Percentiles rank a stretch among this genome's conserved stretches.
These are phyloP conservation scores for Phellopilus nigrolimitatus DNA, from an alignment of 1,284 basidiomycete species.

Conservation along the genomic window DNA sequence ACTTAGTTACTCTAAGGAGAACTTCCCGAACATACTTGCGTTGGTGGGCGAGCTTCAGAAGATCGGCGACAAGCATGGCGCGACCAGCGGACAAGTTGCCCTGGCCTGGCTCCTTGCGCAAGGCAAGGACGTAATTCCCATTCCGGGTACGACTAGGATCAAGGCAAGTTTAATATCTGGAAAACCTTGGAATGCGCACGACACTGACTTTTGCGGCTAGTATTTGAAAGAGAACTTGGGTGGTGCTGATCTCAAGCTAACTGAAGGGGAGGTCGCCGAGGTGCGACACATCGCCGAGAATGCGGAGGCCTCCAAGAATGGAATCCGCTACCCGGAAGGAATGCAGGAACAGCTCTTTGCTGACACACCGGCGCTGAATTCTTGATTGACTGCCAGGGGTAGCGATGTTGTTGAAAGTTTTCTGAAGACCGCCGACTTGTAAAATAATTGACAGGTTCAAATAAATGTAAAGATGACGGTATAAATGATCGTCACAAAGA, in stretches of 20 bases:
- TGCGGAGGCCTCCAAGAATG: slow-evolving; percentile 17
- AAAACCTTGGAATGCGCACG: slow-evolving; percentile 15
- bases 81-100: slow-evolving; percentile 34
- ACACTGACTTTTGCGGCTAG: too few relatives aligned
- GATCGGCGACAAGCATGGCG: slow-evolving; percentile 31
- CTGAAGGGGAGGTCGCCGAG: slow-evolving; percentile 29
- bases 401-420: too few relatives aligned
- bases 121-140: slow-evolving; percentile 32
- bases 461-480: too few relatives aligned
- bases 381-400: too few relatives aligned
- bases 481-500: too few relatives aligned
- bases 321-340: slow-evolving; percentile 14
- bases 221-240: slow-evolving; percentile 34
- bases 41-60: slow-evolving; percentile 1
- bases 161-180: too few relatives aligned
- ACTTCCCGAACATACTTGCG: background rate
- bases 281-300: slow-evolving; percentile 29
- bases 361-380: too few relatives aligned
- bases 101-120: slow-evolving; percentile 37
- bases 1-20: background rate
- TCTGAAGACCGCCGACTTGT: too few relatives aligned
- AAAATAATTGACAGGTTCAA: too few relatives aligned
- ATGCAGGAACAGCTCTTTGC: slow-evolving; percentile 3
- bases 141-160: slow-evolving; percentile 33
- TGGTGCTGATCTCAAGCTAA: slow-evolving; percentile 26